phyloP scores from a whole-genome alignment of 2,329 filamentous ascomycete genomes.

The Claviceps africana region DNA sequence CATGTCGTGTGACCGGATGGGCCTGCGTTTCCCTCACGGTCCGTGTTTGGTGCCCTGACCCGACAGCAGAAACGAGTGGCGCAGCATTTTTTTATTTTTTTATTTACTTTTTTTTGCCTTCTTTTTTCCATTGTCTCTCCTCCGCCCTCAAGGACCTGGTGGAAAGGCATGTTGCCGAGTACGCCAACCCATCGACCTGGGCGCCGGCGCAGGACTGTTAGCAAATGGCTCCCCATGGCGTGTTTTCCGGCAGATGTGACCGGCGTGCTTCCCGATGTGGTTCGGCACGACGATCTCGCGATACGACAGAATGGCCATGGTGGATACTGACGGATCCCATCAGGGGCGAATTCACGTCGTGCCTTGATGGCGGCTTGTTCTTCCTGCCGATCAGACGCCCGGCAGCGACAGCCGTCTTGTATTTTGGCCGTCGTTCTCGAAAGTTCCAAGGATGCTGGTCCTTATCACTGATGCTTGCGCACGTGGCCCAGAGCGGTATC shows the following conservation, averaged over 20 bases:
- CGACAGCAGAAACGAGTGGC: conserved; percentile 9
- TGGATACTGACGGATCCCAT: neutral
- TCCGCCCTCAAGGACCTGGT: too few species aligned
- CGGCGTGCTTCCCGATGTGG: neutral
- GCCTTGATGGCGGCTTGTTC: neutral
- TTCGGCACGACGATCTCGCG: neutral
- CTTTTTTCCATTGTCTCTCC: neutral
- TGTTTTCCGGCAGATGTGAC: neutral
- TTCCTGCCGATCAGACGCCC: neutral
- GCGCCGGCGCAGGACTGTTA: neutral
- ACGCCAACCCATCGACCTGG: too few species aligned
- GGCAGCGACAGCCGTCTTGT: neutral
- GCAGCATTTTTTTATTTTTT: conserved; percentile 1
- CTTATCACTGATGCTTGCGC: neutral
- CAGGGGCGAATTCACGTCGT: neutral
- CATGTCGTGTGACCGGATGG: too few species aligned
- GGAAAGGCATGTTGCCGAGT: neutral
- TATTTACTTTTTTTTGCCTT: too few species aligned
- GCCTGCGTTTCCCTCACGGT: too few species aligned
- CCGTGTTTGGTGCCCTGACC: too few species aligned
- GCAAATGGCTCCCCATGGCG: neutral
- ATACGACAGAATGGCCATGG: neutral
- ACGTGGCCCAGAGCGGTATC: neutral
- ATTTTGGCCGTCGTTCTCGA: neutral
- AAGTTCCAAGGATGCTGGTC: neutral